Evolutionary conservation across 352 stramenopile genomes (phyloP), one percentile per base, ranked within the genome.

Genomic region (Elongisporangium prolatum): DNA sequence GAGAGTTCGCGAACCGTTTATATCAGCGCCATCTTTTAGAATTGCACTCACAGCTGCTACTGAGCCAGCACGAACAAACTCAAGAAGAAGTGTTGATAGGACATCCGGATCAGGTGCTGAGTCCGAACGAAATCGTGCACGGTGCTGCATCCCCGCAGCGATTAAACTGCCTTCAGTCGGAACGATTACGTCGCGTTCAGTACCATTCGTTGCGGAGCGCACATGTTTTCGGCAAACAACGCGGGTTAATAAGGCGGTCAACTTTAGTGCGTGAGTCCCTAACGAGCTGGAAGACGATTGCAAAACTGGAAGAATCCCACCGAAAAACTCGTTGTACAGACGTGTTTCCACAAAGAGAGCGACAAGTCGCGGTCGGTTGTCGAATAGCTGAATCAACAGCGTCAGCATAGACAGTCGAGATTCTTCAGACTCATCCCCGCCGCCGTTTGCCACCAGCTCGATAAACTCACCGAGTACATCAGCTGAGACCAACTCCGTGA

Each of bases 21-120:
- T 57, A 25, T 91, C 81, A 3, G 80, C 83, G 8, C 85, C 85
- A 56, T 95, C 85, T 52, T 89, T 88, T 21, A 95, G 63, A 22
- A 93, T 59, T 11, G 79, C 70, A 49, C 61, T 81, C 10, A 95
- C 85, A n/a, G 80, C 84, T 61, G 77, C 58, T 57, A 92, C 79
- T 13, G 74, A 92, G 61, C 91, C 77, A 17, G 71, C 68, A 50
- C 80, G 76, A 54, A 93, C 75, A 37, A 89, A 95, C 28, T 92
- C 85, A 2, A 91, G 60, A 52, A 93, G 53, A 24, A 93, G 55
- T 4, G 61, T 84, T 14, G 77, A 69, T 6, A 91, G 51, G 13
- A 89, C 78, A 55, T 90, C 65, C 13, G 80, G 78, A 50, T 90
- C 80, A 1, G 82, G 74, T 3, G 77, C 50, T 8, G 80, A 89